Conservation (phyloP, 2,329 filamentous ascomycete genomes). For the Sporothrix brasiliensis region DNA sequence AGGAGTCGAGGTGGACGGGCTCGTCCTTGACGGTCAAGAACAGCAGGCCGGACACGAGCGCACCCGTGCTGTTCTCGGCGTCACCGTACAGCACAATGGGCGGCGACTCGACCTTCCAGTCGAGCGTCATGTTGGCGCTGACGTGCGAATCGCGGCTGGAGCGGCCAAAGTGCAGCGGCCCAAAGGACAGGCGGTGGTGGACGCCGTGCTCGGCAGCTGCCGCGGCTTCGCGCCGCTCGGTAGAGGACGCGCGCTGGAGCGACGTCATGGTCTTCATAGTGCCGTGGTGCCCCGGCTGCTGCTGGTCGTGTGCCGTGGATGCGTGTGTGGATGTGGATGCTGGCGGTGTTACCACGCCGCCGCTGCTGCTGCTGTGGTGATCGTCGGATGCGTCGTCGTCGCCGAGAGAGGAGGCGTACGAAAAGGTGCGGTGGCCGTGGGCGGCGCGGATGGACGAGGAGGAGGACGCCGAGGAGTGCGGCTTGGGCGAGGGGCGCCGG, state of each 20-base stretch:
- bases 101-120: slow-evolving; percentile 77
- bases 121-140: slow-evolving; percentile 49
- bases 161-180: slow-evolving; percentile 49
- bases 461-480: slow-evolving; percentile 27
- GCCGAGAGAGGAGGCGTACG: slow-evolving; percentile 46
- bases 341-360: neutral
- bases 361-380: slow-evolving; percentile 32
- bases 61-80: slow-evolving; percentile 75
- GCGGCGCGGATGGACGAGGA: slow-evolving; percentile 39
- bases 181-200: slow-evolving; percentile 49
- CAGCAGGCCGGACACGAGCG: slow-evolving; percentile 81
- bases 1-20: slow-evolving; percentile 66
- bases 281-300: slow-evolving; percentile 15
- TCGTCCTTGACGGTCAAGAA: slow-evolving; percentile 72
- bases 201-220: slow-evolving; percentile 43
- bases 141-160: slow-evolving; percentile 48
- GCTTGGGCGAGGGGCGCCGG: slow-evolving; percentile 41
- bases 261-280: slow-evolving; percentile 33
- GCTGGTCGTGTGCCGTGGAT: neutral
- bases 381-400: slow-evolving; percentile 39
- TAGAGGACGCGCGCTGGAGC: slow-evolving; percentile 33
- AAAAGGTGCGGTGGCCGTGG: slow-evolving; percentile 43
- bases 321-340: neutral
- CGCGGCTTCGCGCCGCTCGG: slow-evolving; percentile 40
- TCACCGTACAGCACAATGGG: slow-evolving; percentile 82